Conservation (phyloP, 495 filamentous ascomycete species). For the Aspergillus taichungensis region DNA sequence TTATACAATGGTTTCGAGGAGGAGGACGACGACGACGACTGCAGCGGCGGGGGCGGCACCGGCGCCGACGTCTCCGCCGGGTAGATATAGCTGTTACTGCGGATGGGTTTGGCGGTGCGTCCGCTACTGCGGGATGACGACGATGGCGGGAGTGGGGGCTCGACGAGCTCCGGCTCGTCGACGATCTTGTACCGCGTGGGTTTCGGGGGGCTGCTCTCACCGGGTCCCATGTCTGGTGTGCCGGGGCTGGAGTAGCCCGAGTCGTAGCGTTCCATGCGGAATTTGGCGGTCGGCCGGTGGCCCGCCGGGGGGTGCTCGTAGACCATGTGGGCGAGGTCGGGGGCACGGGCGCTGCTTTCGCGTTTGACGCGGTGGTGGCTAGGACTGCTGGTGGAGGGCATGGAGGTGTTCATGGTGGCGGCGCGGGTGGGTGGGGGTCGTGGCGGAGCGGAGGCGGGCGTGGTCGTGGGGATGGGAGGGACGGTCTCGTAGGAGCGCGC, state of each 20-base stretch:
- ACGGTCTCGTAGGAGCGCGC: constrained; percentile 17
- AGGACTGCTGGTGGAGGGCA: too few relatives aligned
- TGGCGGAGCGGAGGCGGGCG: constrained; percentile 12
- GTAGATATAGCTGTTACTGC: constrained; percentile 16
- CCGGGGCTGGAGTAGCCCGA: constrained; percentile 40
- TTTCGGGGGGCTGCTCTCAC: constrained; percentile 20
- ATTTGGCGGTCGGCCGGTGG: constrained; percentile 26
- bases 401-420: constrained; percentile 6
- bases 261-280: constrained; percentile 27
- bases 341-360: too few relatives aligned
- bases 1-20: not conserved
- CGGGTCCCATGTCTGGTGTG: constrained; percentile 28
- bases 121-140: constrained; percentile 11
- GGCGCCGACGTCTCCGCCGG: constrained; percentile 3
- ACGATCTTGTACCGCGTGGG: constrained; percentile 28
- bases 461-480: constrained; percentile 21
- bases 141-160: constrained; percentile 16
- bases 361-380: too few relatives aligned
- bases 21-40: too few relatives aligned
- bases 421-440: constrained; percentile 18
- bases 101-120: constrained; percentile 12
- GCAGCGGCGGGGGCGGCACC: constrained; percentile 1
- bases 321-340: constrained; percentile 14
- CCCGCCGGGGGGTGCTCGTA: constrained; percentile 3
- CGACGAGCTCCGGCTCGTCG: constrained; percentile 16